These are phyloP conservation scores for Amaranthus hypochondriacus DNA, from an alignment of 148 eudicot species.

Conservation along the genomic window DNA sequence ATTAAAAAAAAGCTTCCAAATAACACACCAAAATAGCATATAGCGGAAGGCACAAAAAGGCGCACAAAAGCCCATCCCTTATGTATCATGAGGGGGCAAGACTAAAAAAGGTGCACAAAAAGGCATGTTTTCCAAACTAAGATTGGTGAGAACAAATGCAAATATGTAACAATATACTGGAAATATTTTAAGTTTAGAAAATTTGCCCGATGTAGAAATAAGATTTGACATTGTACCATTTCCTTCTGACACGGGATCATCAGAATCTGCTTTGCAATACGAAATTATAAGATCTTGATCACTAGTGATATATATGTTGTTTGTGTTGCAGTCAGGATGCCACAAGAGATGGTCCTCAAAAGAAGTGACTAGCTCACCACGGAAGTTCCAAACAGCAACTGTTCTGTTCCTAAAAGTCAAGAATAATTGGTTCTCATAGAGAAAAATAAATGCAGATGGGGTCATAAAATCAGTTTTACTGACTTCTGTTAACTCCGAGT, in stretches of 20 bases:
- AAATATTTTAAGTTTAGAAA: no score
- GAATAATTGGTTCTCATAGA: constrained; percentile 90
- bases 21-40: no score
- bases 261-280: constrained; percentile 89
- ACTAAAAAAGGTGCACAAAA: no score
- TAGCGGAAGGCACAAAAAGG: no score
- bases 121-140: no score
- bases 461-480: constrained; percentile 92
- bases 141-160: no score
- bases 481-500: constrained; percentile 79
- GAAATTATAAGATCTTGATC: constrained; percentile 98
- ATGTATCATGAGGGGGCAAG: no score
- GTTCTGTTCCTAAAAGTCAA: constrained; percentile 86
- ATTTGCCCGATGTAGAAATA: neutral
- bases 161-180: no score
- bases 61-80: no score
- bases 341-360: constrained; percentile 97
- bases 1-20: no score
- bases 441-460: constrained; percentile 94
- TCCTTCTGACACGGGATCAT: constrained; percentile 67
- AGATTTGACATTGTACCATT: constrained; percentile 39
- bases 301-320: constrained; percentile 93
- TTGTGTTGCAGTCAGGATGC: constrained; percentile 99
- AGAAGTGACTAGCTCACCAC: constrained; percentile 95
- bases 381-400: constrained; percentile 96